Percentiles rank a stretch among this genome's conserved stretches.
phyloP scores from a whole-genome alignment of 768 basidiomycete species.

The Rubroboletus satanas region DNA sequence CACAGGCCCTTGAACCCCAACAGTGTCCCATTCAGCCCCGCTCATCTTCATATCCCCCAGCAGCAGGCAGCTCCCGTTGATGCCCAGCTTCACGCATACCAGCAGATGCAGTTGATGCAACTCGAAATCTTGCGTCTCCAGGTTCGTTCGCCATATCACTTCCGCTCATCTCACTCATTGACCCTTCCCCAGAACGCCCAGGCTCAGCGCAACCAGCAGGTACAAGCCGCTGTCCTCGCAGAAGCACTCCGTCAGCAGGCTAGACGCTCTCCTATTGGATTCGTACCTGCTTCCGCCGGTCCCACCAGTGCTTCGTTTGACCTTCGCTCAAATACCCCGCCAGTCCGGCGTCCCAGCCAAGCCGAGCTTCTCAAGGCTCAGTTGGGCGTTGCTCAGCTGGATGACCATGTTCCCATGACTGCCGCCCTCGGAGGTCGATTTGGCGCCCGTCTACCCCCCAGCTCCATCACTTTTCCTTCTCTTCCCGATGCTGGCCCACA shows the following conservation, averaged over 20 bases:
- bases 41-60: slow-evolving; percentile 38
- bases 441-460: slow-evolving; percentile 51
- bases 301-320: slow-evolving; percentile 64
- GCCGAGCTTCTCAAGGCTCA: slow-evolving; percentile 63
- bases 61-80: slow-evolving; percentile 38
- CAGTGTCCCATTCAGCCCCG: slow-evolving; percentile 44
- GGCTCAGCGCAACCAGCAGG: slow-evolving; percentile 56
- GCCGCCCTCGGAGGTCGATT: slow-evolving; percentile 75
- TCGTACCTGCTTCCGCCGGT: slow-evolving; percentile 69
- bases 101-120: slow-evolving; percentile 78
- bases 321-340: slow-evolving; percentile 52
- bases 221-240: slow-evolving; percentile 67
- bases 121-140: slow-evolving; percentile 79
- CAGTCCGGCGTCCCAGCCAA: slow-evolving; percentile 66
- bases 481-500: slow-evolving; percentile 44
- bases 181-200: slow-evolving; percentile 50
- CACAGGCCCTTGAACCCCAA: slow-evolving; percentile 51
- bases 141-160: slow-evolving; percentile 38
- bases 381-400: slow-evolving; percentile 43
- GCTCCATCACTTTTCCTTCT: slow-evolving; percentile 37
- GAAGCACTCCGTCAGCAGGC: slow-evolving; percentile 51
- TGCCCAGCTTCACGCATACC: slow-evolving; percentile 59
- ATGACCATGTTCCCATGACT: slow-evolving; percentile 76
- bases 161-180: slow-evolving; percentile 5
- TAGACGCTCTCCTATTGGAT: slow-evolving; percentile 28